A percentile compares a stretch with the other conserved stretches of the same genome.
phyloP scores from a whole-genome alignment of 371 early-diverging fungal genomes.

The Parasitella parasitica region DNA sequence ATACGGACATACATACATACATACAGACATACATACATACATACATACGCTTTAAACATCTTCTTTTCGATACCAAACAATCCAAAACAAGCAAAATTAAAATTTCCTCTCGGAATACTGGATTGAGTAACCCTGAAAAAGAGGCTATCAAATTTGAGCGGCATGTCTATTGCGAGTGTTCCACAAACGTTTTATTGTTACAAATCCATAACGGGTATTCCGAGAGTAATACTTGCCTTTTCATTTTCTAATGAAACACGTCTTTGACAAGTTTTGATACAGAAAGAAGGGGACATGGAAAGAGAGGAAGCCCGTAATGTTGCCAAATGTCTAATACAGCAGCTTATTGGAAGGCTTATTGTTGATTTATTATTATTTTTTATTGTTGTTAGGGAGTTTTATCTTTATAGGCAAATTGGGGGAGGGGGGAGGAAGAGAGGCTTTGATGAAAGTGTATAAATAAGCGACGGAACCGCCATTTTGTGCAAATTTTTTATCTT shows the following conservation, averaged over 20 bases:
- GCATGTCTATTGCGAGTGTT: slow-evolving; percentile 7
- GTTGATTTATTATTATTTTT: neutral
- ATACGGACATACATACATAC: neutral
- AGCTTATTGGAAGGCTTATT: neutral
- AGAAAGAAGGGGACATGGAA: neutral
- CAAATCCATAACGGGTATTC: slow-evolving; percentile 2
- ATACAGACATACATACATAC: neutral
- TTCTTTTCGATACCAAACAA: neutral
- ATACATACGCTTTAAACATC: neutral
- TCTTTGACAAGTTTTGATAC: slow-evolving; percentile 9
- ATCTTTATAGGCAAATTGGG: neutral
- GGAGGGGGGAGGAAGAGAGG: neutral
- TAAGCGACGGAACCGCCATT: neutral
- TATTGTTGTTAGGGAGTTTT: neutral
- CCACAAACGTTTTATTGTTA: slow-evolving; percentile 3
- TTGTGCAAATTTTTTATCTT: neutral
- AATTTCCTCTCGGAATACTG: neutral
- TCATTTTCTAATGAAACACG: slow-evolving; percentile 3
- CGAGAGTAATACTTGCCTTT: neutral
- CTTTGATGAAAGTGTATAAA: neutral
- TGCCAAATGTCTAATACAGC: neutral
- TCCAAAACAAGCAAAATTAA: neutral
- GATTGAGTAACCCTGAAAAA: neutral
- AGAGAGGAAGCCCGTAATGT: neutral
- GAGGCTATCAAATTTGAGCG: neutral